Percentiles rank a stretch among this genome's conserved stretches.
These are phyloP conservation scores for Cerrena zonata DNA, from an alignment of 1,284 basidiomycete species.

Conservation along the genomic window DNA sequence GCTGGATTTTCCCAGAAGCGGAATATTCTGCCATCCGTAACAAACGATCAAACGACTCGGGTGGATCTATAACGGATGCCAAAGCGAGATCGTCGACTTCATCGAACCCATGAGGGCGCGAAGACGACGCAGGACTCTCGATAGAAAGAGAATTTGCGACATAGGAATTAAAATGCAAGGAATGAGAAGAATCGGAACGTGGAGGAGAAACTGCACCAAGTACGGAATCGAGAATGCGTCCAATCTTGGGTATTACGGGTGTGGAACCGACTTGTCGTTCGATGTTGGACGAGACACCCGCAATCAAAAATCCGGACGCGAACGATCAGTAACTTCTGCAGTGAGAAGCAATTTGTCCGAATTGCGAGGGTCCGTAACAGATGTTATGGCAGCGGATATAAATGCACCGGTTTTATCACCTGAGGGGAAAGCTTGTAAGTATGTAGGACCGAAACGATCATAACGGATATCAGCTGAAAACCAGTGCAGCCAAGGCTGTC, in stretches of 20 bases:
- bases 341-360: neutral
- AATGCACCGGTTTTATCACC: neutral
- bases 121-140: neutral
- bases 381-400: neutral
- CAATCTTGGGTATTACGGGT: too few relatives aligned
- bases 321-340: neutral
- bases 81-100: neutral
- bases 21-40: neutral
- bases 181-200: too few relatives aligned
- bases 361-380: neutral
- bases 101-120: too few relatives aligned
- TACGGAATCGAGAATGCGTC: too few relatives aligned
- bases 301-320: neutral
- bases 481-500: conserved; percentile 28
- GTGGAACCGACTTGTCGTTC: too few relatives aligned
- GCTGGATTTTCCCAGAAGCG: neutral
- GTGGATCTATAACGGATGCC: neutral
- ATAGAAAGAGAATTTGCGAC: neutral
- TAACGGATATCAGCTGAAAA: conserved; percentile 21
- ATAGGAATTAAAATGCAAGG: too few relatives aligned
- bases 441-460: neutral
- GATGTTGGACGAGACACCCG: too few relatives aligned
- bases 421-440: neutral
- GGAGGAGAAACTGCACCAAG: too few relatives aligned
- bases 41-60: neutral